A percentile compares a stretch with the other conserved stretches of the same genome.
Conservation (phyloP, 2,329 filamentous ascomycete genomes). For the Aspergillus sp. region DNA sequence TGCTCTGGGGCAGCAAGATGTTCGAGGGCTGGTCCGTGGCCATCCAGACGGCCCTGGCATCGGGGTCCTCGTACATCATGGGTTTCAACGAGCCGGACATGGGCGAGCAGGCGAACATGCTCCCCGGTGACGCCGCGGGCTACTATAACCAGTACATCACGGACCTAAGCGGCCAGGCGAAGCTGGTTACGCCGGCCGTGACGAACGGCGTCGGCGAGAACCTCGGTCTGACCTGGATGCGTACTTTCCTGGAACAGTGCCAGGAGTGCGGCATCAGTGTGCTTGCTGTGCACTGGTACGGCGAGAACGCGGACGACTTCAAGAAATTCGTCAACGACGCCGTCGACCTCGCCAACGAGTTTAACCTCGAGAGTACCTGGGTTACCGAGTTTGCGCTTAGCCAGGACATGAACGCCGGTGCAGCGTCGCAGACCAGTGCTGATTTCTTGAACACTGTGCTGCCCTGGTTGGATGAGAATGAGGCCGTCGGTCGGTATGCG, state of each 20-base stretch:
- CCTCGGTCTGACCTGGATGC: slow-evolving; percentile 43
- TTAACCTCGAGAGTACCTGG: slow-evolving; percentile 44
- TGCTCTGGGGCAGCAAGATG: slow-evolving; percentile 45
- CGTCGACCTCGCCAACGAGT: slow-evolving; percentile 30
- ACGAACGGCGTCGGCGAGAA: slow-evolving; percentile 35
- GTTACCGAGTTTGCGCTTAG: slow-evolving; percentile 46
- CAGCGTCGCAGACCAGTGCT: slow-evolving; percentile 22
- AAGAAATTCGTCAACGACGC: slow-evolving; percentile 38
- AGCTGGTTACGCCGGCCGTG: slow-evolving; percentile 44
- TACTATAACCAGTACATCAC: slow-evolving; percentile 41
- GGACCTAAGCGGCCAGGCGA: slow-evolving; percentile 35
- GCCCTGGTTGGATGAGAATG: slow-evolving; percentile 40
- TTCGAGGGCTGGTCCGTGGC: slow-evolving; percentile 36
- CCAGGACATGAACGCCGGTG: slow-evolving; percentile 25
- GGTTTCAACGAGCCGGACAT: slow-evolving; percentile 51
- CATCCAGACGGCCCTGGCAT: slow-evolving; percentile 34
- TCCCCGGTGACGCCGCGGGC: slow-evolving; percentile 35
- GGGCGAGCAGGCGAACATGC: slow-evolving; percentile 38
- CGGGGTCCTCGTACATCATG: slow-evolving; percentile 39
- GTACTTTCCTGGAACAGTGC: slow-evolving; percentile 40
- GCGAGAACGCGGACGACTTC: slow-evolving; percentile 34
- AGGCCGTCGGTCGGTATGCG: slow-evolving; percentile 41
- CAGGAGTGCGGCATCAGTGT: slow-evolving; percentile 40
- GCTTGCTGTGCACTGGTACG: slow-evolving; percentile 49
- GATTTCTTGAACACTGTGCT: slow-evolving; percentile 40